Evolutionary conservation across 83 land plant species (phyloP), one percentile per base, ranked within the genome.

Genomic region (Diphasiastrum complanatum): DNA sequence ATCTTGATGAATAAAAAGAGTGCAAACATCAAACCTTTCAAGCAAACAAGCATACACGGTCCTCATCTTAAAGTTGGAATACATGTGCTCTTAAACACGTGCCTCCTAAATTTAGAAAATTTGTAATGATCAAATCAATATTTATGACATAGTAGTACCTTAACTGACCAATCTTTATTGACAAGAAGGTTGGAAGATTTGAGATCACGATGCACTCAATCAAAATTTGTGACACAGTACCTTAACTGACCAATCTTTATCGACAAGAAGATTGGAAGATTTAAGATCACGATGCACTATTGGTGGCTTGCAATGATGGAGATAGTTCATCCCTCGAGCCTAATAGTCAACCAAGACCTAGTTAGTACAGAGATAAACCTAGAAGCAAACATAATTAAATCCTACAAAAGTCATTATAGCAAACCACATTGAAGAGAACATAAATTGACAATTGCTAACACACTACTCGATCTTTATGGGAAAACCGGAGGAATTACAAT

Each of bases 221-320:
- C 18, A 65, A 22, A 57, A 50, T 20, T 20, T 33, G 20, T 3
- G 45, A 46, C 26, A 23, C 41, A 58, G 50, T 24, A 82, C 85
- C 82, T 82, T 82, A 10, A 82, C 82, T 31, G 78, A 75, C 81
- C 85, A 82, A 60, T 75, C 69, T 48, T 50, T 78, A 61, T 82
- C 85, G 43, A 82, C 82, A 40, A 82, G 68, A 14, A 82, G 74
- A 64, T 82, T 82, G 36, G 85, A 78, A 40, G 85, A 78, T 56
- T 82, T 82, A 67, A 82, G 65, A 65, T 82, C 85, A 20, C 79
- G 75, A 51, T 82, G 85, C 14, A 82, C 70, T 31, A 82, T 66
- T 4, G 81, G 81, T 18, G 85, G 85, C 22, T 66, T 78, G 61
- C 70, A 63, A 67, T 66, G 75, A 60, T 82, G 85, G 35, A 82